These are phyloP conservation scores for Austropuccinia psidii DNA, from an alignment of 1,284 basidiomycete genomes.

Conservation along the genomic window DNA sequence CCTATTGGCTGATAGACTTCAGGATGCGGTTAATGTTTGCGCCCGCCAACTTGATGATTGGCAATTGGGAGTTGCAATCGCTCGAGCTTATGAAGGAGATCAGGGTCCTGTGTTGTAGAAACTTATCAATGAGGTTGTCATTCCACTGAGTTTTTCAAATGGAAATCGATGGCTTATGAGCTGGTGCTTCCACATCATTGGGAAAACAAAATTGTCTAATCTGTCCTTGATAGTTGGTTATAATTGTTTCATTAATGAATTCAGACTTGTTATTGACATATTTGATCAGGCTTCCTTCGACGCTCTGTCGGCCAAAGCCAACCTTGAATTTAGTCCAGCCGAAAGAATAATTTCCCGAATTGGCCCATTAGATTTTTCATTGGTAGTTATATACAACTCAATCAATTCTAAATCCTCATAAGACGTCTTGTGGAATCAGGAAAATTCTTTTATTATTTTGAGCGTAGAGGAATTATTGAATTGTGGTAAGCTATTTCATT, in stretches of 20 bases:
- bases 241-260: not conserved
- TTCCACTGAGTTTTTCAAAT: conserved; percentile 72
- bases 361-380: conserved; percentile 12
- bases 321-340: not conserved
- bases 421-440: no score
- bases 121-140: conserved; percentile 64
- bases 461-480: no score
- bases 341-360: not conserved
- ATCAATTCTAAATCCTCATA: not conserved
- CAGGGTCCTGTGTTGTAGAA: conserved; percentile 67
- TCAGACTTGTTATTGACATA: not conserved
- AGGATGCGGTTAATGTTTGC: conserved; percentile 88
- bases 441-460: no score
- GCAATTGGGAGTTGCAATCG: conserved; percentile 77
- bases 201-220: conserved; percentile 73
- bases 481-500: no score
- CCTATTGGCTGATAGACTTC: conserved; percentile 75
- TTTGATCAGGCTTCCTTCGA: conserved; percentile 1
- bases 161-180: conserved; percentile 93
- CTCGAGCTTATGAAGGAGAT: conserved; percentile 72
- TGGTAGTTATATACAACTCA: conserved; percentile 8
- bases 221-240: conserved; percentile 62
- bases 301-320: not conserved
- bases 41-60: conserved; percentile 79
- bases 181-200: conserved; percentile 90